Evolutionary conservation across 2,329 filamentous ascomycete species (phyloP), one percentile per base, ranked within the genome.

Genomic region (Aspergillus pseudoterreus): DNA sequence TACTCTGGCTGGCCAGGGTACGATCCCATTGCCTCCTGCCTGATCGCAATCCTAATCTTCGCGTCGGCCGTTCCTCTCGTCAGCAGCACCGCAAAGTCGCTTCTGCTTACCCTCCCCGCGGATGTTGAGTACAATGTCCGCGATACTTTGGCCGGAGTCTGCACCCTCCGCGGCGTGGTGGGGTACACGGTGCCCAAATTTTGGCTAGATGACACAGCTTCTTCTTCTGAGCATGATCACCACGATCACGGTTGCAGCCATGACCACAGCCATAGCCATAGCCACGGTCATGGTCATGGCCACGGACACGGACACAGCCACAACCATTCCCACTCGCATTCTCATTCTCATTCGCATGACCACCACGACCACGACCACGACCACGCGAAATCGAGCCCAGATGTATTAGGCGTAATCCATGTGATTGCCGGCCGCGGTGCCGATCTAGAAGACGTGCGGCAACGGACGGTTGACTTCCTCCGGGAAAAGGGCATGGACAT

Each of bases 1-100:
- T 85, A 90, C 62, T 87, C 89, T 65, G 88, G 88, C 14, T 97
- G 92, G 91, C 82, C 90, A 6, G 90, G 92, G 21, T 99, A 92
- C 84, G 94, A 99, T 68, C 94, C 94, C 2, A 74, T 97, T 17
- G 94, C 94, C 0, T 96, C 92, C 0, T 95, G 92, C 69, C 80
- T 96, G 53, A 99, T 99, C 59, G 92, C 94, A 0, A 80, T 94
- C 22, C 79, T 99, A 43, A 99, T 99, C 59, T 92, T 96, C 68
- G 81, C 87, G n/a, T 95, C 92, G 8, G 90, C 94, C 0, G 83
- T 92, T 27, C 94, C 94, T 0, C 81, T 99, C 0, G 91, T 99
- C 19, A 84, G 84, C 55, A 90, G 88, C 14, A 91, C 89, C 1
- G 94, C 91, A 1, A 87, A 86, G 62, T 86, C 88, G 17, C 76